Base-by-base conservation (phyloP, 257 asterid genomes). In the Pogostemon cablin region DNA sequence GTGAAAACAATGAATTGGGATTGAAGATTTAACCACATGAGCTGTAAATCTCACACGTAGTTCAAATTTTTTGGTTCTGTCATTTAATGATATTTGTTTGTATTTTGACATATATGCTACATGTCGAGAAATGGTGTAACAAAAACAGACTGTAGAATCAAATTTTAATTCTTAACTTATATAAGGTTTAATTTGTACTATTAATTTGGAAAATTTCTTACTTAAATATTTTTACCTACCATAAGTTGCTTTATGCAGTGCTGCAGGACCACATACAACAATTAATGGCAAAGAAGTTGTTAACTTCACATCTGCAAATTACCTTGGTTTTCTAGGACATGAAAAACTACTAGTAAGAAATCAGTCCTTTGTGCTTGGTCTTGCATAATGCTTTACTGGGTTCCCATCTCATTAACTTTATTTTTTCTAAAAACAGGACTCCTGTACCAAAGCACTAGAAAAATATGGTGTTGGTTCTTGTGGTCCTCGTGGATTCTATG, bases 381-480 rank as follows among this genome's bases (percentile, higher is more conserved):
- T 55, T 6, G 71, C 54, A 56, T 49, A 52, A 9, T 67, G n/a
- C 25, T 43, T 34, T 39, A 47, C 8, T 3, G 70, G 34, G 59
- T 43, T 75, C 39, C 40, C 64, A 62, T 67, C 60, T 60, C 9
- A 78, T 63, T 25, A 25, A 25, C 32, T 8, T 54, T 54, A 54
- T 54, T 50, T 64, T 63, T 66, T 68, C n/a, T 41, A 67, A 38
- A 20, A 55, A 73, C 91, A 90, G 97, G 93, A 88, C 35, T 82
- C 97, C 5, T 88, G 97, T 71, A 88, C 90, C 62, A 83, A 69
- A 79, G 87, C 97, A 40, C 78, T 90, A 81, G 97, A 90, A 83
- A 90, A 90, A 86, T 90, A 90, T 70, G 97, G 97, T 67, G 97
- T 90, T 58, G 97, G 97, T 66, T 90, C 97, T 62, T 90, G 97